Evolutionary conservation across 164 flowering plant species (phyloP), one percentile per base, ranked within the genome.

Genomic region (Berberis vulgaris): DNA sequence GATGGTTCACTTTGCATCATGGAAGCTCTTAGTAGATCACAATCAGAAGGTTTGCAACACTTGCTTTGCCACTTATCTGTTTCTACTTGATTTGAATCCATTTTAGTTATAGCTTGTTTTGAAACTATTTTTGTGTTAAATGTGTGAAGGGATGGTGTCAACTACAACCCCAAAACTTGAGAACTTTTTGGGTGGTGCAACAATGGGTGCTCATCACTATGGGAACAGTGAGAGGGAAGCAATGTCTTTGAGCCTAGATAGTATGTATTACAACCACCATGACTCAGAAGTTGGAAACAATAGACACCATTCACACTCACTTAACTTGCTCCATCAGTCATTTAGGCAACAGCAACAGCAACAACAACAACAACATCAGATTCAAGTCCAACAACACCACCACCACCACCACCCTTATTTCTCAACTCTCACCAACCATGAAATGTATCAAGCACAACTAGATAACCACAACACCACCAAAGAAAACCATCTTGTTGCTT

Each of bases 1-100:
- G 98, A 92, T 72, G 96, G 96, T 5, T 89, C 98, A 64, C 93
- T 89, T 59, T 87, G 93, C 60, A 79, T 89, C 68, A 87, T 86
- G 86, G 92, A 86, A 71, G 85, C 96, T 64, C 80, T 85, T 67
- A 41, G 67, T 7, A 81, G 79, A 70, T 83, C 95, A 64, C 88
- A 84, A 10, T 61, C 76, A 40, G 74, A 82, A 79, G 94, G 94
- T 83, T 41, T 39, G 47, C 41, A 11, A 6, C 41, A 9, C 41
- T 49, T 65, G 39, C 49, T 61, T 41, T 65, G 41, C 7, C 46
- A 5, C 0, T 57, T 58, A 9, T 52, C 41, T 43, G n/a, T 49
- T 12, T 1, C 49, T 70, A 11, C 46, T 5, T 57, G 41, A n/a
- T 60, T 62, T 39, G 50, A 26, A 26, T 26, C 57, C 9, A 55